phyloP scores from a whole-genome alignment of 2,329 filamentous ascomycete species.

The Microdochium paspali region DNA sequence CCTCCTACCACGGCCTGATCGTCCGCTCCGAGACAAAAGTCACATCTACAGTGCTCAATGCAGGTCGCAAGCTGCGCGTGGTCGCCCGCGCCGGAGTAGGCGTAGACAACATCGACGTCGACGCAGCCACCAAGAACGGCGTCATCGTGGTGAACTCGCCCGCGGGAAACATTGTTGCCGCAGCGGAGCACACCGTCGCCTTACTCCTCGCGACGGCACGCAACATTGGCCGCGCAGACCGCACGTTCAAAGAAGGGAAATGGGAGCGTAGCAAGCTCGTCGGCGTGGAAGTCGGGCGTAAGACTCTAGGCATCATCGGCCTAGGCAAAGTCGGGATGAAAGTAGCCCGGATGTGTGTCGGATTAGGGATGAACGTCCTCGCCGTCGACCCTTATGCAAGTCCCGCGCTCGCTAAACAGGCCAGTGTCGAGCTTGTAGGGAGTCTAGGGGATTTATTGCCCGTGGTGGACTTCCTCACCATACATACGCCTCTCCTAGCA shows the following conservation, averaged over 20 bases:
- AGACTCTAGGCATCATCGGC: constrained; percentile 68
- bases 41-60: constrained; percentile 55
- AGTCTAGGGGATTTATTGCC: constrained; percentile 53
- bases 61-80: constrained; percentile 62
- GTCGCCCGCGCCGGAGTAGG: constrained; percentile 75
- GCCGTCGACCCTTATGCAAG: constrained; percentile 74
- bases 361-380: constrained; percentile 65
- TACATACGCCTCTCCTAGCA: constrained; percentile 72
- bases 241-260: constrained; percentile 58
- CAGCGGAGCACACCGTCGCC: constrained; percentile 69
- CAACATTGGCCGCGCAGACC: constrained; percentile 61
- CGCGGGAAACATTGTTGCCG: constrained; percentile 70
- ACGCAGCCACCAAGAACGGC: constrained; percentile 60
- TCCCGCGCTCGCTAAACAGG: constrained; percentile 50
- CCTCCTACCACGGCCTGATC: constrained; percentile 65
- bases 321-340: constrained; percentile 77
- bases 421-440: constrained; percentile 45
- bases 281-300: constrained; percentile 69
- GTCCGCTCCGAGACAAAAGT: constrained; percentile 78
- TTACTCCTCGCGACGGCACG: constrained; percentile 66
- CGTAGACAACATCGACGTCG: constrained; percentile 74
- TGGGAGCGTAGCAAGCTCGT: constrained; percentile 71
- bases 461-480: constrained; percentile 65
- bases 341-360: constrained; percentile 69
- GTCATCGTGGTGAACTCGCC: constrained; percentile 77